phyloP scores from a whole-genome alignment of 2,329 filamentous ascomycete species.

The Ascocoryne sarcoides region DNA sequence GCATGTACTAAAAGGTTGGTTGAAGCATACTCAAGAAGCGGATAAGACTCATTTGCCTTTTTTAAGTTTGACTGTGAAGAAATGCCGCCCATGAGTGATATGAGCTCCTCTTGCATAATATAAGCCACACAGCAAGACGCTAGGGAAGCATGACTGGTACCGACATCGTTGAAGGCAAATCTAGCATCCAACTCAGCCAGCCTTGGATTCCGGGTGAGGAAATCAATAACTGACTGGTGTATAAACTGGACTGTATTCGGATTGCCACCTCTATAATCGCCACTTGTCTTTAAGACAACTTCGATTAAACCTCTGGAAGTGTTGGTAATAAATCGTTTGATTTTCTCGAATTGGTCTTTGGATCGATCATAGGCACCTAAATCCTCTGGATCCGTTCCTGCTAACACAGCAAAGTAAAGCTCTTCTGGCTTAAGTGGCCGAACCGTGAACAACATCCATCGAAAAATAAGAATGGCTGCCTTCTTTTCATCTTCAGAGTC shows the following conservation, averaged over 20 bases:
- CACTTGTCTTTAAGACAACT: too few relatives aligned
- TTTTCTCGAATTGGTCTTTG: constrained; percentile 15
- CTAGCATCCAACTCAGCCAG: constrained; percentile 29
- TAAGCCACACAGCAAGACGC: constrained; percentile 37
- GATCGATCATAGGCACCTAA: constrained; percentile 17
- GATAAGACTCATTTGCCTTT: constrained; percentile 21
- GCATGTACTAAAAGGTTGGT: constrained; percentile 34
- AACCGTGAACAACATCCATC: constrained; percentile 43
- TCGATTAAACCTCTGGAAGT: constrained; percentile 34
- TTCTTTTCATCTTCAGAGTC: constrained; percentile 24
- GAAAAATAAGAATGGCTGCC: constrained; percentile 35
- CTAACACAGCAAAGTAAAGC: constrained; percentile 36
- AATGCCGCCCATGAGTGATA: too few relatives aligned
- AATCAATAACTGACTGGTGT: constrained; percentile 31
- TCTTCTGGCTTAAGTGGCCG: constrained; percentile 35
- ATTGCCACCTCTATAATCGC: too few relatives aligned
- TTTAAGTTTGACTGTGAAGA: too few relatives aligned
- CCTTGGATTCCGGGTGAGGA: constrained; percentile 29
- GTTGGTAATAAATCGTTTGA: constrained; percentile 28
- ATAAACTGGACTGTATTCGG: constrained; percentile 32
- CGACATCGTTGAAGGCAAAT: constrained; percentile 24
- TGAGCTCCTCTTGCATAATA: constrained; percentile 25
- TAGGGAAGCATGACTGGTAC: constrained; percentile 31
- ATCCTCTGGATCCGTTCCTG: constrained; percentile 20
- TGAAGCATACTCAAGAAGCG: constrained; percentile 37